These are phyloP conservation scores for Suaeda aralocaspica DNA, from an alignment of 148 eudicot genomes.

Conservation along the genomic window DNA sequence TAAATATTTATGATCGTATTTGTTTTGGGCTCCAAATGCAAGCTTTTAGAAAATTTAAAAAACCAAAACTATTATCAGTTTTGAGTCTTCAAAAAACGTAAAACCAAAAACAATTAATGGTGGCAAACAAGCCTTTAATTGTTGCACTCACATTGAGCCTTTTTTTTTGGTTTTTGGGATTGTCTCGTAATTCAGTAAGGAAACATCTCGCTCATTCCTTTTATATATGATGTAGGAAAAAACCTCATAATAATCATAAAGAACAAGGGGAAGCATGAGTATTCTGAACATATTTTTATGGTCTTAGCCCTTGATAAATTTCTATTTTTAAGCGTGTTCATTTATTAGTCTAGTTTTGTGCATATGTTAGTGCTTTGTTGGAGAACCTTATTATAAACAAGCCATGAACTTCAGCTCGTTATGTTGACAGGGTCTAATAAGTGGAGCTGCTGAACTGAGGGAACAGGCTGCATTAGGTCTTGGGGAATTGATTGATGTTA, in stretches of 20 bases:
- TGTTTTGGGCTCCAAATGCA: no score
- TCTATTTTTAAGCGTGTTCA: background rate
- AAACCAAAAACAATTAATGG: no score
- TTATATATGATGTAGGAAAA: no score
- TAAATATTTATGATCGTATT: no score
- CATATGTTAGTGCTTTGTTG: background rate
- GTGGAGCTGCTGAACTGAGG: constrained; percentile 95
- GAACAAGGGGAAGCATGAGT: background rate
- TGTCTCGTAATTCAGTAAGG: background rate
- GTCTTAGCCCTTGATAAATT: background rate
- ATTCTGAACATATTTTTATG: background rate
- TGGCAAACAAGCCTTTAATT: no score
- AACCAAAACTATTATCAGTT: no score
- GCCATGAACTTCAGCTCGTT: background rate
- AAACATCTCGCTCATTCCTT: no score
- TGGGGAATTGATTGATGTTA: constrained; percentile 96
- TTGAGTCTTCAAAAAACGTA: no score
- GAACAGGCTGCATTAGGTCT: constrained; percentile 98
- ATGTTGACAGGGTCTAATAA: constrained; percentile 63
- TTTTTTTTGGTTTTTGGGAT: background rate
- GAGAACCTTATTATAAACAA: background rate
- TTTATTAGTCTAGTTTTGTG: background rate
- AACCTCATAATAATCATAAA: background rate
- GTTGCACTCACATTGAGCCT: background rate
- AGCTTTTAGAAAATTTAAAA: no score